Conservation (phyloP, 2,329 filamentous ascomycete species). For the Ceratocystis ficicola region DNA sequence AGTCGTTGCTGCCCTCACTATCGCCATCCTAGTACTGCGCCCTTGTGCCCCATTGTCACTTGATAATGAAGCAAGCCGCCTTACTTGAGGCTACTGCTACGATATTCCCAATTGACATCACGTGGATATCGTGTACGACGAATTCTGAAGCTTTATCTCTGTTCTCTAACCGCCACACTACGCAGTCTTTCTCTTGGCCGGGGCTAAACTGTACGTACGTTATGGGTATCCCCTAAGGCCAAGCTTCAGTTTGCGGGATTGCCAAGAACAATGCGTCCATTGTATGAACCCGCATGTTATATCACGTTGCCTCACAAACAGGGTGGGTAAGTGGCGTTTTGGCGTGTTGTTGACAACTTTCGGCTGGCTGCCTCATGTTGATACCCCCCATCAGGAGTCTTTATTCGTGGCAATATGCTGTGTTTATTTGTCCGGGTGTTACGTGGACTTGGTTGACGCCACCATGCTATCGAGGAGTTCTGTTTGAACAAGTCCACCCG, state of each 20-base stretch:
- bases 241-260: not conserved
- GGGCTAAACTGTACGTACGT: not conserved
- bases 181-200: not conserved
- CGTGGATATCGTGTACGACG: too few species aligned
- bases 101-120: too few species aligned
- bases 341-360: not conserved
- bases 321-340: not conserved
- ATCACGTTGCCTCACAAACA: not conserved
- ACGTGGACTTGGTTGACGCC: conserved; percentile 4
- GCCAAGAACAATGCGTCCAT: conserved; percentile 6
- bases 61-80: not conserved
- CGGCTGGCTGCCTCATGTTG: not conserved
- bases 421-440: not conserved
- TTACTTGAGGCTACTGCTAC: not conserved
- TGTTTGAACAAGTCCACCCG: not conserved
- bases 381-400: not conserved
- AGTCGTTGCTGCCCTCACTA: not conserved
- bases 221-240: not conserved
- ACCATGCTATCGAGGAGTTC: not conserved
- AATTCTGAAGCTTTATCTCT: not conserved
- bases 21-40: not conserved
- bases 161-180: not conserved
- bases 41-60: not conserved
- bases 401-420: not conserved
- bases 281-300: not conserved